Evolutionary conservation across 495 filamentous ascomycete genomes (phyloP).

Genomic region (Penicillium odoratum): DNA sequence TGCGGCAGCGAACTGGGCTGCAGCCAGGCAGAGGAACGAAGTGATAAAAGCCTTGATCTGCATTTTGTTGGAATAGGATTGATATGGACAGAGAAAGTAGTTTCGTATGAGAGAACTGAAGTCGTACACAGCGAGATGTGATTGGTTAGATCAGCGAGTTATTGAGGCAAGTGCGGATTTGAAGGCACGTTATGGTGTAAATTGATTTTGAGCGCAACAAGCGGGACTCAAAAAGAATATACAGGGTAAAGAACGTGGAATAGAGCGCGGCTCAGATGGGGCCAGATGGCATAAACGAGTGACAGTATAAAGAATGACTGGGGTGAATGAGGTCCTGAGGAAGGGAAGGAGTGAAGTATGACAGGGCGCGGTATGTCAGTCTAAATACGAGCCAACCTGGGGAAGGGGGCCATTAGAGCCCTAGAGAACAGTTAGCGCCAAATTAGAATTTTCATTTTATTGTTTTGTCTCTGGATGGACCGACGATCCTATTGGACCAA

Average conservation of each 20-base stretch:
- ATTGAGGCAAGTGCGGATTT: neutral
- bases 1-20: constrained; percentile 30
- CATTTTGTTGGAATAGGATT: constrained; percentile 28
- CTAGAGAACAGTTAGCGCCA: neutral
- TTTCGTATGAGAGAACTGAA: constrained; percentile 5
- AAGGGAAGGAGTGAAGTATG: constrained; percentile 17
- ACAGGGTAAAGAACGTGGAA: constrained; percentile 1
- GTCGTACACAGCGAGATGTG: neutral
- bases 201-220: neutral
- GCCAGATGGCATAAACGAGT: constrained; percentile 19
- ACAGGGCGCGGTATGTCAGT: constrained; percentile 25
- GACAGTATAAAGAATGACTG: constrained; percentile 18
- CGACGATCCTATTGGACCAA: constrained; percentile 7
- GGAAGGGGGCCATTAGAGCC: constrained; percentile 3
- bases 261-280: constrained; percentile 31
- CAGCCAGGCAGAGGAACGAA: constrained; percentile 39
- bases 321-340: constrained; percentile 11
- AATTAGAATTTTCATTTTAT: neutral
- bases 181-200: neutral
- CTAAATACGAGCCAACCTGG: constrained; percentile 24
- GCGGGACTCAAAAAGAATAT: constrained; percentile 6
- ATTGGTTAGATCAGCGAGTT: neutral
- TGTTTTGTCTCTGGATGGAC: neutral
- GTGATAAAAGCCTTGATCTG: constrained; percentile 36
- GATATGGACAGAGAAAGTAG: neutral